Conservation (phyloP, 2,329 filamentous ascomycete genomes). For the Epichloe uncinata region DNA sequence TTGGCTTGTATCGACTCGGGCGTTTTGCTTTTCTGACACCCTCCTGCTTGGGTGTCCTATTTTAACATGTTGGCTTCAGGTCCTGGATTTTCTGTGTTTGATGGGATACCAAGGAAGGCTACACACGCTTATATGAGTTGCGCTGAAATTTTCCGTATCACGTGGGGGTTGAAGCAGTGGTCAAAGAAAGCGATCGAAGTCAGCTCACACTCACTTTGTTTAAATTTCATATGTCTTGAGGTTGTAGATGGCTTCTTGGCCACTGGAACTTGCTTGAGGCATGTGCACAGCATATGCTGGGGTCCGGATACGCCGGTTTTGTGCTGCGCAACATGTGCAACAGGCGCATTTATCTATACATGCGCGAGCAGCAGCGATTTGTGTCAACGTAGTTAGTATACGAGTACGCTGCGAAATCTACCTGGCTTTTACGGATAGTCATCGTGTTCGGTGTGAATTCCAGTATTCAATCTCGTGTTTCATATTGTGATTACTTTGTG, state of each 20-base stretch:
- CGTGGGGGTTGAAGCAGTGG: neutral
- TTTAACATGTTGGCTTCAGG: neutral
- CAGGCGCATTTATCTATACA: neutral
- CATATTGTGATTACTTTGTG: neutral
- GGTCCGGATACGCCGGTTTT: neutral
- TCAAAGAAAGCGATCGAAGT: neutral
- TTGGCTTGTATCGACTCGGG: neutral
- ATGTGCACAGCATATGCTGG: neutral
- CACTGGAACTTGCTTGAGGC: neutral
- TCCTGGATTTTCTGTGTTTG: neutral
- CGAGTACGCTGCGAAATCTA: neutral
- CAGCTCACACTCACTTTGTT: neutral
- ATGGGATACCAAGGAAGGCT: neutral
- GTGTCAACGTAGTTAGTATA: neutral
- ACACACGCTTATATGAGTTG: conserved; percentile 5
- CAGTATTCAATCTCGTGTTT: neutral
- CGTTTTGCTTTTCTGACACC: neutral
- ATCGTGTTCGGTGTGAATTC: neutral
- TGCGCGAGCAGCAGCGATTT: neutral
- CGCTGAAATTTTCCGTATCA: neutral
- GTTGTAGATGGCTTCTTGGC: neutral
- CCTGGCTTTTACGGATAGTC: neutral
- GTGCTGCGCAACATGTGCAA: neutral
- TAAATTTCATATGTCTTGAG: neutral
- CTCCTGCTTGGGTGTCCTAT: neutral